phyloP scores from a whole-genome alignment of 2,329 filamentous ascomycete species.

The Ophiostoma pallidulum region DNA sequence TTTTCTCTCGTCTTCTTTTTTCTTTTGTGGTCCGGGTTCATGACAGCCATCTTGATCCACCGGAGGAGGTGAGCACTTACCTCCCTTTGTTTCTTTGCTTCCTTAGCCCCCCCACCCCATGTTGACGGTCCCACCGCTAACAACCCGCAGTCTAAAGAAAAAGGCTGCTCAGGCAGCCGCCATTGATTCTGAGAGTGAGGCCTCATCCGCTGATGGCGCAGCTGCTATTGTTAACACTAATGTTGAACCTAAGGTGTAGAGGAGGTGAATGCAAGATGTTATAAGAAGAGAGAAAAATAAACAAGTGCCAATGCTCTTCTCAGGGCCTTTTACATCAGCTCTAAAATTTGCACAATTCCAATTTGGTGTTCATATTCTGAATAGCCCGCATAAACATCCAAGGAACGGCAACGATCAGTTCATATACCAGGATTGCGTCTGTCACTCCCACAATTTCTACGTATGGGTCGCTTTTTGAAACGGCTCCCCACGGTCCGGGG shows the following conservation, averaged over 20 bases:
- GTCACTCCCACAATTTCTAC: no score
- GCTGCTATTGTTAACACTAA: background rate
- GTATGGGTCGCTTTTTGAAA: no score
- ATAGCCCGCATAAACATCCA: no score
- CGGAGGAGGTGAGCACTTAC: background rate
- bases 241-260: background rate
- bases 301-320: no score
- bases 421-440: no score
- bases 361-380: no score
- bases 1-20: conserved; percentile 37
- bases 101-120: background rate
- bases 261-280: no score
- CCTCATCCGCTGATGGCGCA: background rate
- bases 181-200: background rate
- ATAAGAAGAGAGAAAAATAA: background rate
- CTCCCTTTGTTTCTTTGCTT: background rate
- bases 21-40: conserved; percentile 33
- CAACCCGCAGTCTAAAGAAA: background rate
- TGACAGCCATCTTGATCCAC: conserved; percentile 29
- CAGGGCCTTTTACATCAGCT: no score
- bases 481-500: no score
- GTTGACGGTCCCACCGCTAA: background rate
- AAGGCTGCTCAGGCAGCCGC: background rate
- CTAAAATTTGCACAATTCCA: no score
- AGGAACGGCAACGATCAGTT: no score